These are phyloP conservation scores for Apocynum venetum DNA, from an alignment of 257 asterid species.

Conservation along the genomic window DNA sequence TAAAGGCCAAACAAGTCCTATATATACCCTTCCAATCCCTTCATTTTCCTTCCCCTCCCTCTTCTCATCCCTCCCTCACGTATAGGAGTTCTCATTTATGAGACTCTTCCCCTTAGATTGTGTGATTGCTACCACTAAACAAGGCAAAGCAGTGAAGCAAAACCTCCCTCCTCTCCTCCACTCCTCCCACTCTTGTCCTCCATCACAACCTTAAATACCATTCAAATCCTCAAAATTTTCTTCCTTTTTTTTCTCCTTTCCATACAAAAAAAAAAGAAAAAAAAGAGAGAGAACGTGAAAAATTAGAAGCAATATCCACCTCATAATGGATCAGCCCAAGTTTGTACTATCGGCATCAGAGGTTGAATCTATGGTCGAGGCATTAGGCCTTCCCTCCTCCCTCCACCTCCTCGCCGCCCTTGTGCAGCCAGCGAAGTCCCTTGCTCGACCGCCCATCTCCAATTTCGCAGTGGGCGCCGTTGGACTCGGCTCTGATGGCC, in stretches of 20 bases:
- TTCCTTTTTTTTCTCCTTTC: background rate
- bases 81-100: background rate
- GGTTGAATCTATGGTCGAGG: conserved; percentile 56
- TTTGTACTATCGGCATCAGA: conserved; percentile 59
- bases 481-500: conserved; percentile 89
- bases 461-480: conserved; percentile 72
- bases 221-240: background rate
- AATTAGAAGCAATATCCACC: background rate
- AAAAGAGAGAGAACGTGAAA: background rate
- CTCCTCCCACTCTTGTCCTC: background rate
- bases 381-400: conserved; percentile 58
- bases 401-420: conserved; percentile 74
- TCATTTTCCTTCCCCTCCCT: background rate
- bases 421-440: conserved; percentile 54
- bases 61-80: background rate
- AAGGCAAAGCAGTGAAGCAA: background rate
- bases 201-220: background rate
- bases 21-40: conserved; percentile 1
- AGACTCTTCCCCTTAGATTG: background rate
- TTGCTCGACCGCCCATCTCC: conserved; percentile 88
- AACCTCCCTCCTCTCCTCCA: background rate
- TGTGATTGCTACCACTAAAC: background rate
- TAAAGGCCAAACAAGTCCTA: background rate
- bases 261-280: background rate
- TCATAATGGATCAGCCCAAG: conserved; percentile 38